Evolutionary conservation across 129 eudicot species (phyloP).

Genomic region (Escallonia herrerae): DNA sequence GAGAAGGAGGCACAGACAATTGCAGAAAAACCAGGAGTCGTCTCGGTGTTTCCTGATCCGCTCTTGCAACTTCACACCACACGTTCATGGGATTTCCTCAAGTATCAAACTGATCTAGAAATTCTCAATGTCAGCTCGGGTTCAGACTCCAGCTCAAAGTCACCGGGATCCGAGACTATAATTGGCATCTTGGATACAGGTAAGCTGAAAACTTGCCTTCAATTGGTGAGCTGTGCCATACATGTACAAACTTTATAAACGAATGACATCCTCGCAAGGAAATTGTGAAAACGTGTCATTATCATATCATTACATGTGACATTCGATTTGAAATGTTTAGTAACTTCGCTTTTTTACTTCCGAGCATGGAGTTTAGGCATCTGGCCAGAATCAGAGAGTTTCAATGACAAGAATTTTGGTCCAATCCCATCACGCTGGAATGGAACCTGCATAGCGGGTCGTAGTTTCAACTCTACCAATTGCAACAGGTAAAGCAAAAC

Average conservation of each 20-base stretch:
- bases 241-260: too few species aligned
- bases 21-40: slow-evolving; percentile 56
- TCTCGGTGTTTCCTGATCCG: slow-evolving; percentile 81
- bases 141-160: slow-evolving; percentile 10
- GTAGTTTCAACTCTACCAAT: slow-evolving; percentile 35
- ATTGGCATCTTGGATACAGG: slow-evolving; percentile 88
- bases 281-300: background rate
- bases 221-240: too few species aligned
- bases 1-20: slow-evolving; percentile 54
- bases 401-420: slow-evolving; percentile 52
- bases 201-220: background rate
- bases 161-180: slow-evolving; percentile 40
- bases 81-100: slow-evolving; percentile 86
- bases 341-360: background rate
- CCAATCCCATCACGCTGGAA: slow-evolving; percentile 77
- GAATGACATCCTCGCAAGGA: background rate
- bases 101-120: slow-evolving; percentile 35
- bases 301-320: background rate
- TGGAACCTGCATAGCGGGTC: slow-evolving; percentile 68
- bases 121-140: slow-evolving; percentile 12
- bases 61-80: slow-evolving; percentile 70
- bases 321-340: background rate
- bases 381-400: slow-evolving; percentile 83
- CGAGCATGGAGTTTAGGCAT: slow-evolving; percentile 35
- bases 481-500: slow-evolving; percentile 54